phyloP scores from a whole-genome alignment of 192 early-diverging fungal genomes.

The Coemansia sp. region DNA sequence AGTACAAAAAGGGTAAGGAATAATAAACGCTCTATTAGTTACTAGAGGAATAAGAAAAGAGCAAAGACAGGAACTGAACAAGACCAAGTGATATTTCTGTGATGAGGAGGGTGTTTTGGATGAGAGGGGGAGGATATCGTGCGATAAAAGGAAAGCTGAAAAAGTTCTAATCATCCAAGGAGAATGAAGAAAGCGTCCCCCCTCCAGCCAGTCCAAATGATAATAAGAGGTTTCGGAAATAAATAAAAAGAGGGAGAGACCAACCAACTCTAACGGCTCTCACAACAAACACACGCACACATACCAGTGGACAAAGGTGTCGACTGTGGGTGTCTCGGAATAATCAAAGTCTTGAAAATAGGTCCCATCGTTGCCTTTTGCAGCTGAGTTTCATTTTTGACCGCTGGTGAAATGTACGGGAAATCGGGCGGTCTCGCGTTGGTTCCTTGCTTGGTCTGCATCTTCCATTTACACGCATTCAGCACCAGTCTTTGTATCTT shows the following conservation, averaged over 20 bases:
- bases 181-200: background rate
- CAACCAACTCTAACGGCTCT: background rate
- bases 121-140: background rate
- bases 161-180: conserved; percentile 4
- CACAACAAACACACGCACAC: conserved; percentile 2
- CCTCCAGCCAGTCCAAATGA: background rate
- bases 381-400: conserved; percentile 4
- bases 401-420: background rate
- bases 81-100: background rate
- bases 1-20: conserved; percentile 14
- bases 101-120: background rate
- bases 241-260: background rate
- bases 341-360: background rate
- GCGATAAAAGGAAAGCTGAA: background rate
- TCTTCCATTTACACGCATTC: background rate
- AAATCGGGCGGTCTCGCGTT: background rate
- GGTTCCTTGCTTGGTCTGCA: background rate
- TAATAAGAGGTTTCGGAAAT: background rate
- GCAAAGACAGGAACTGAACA: conserved; percentile 1
- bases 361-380: background rate
- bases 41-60: conserved; percentile 12
- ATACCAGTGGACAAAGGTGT: background rate
- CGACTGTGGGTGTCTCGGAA: background rate
- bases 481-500: background rate
- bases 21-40: conserved; percentile 10